These are phyloP conservation scores for Marchantia paleacea DNA, from an alignment of 225 moss, liverwort and hornwort species.

Conservation along the genomic window DNA sequence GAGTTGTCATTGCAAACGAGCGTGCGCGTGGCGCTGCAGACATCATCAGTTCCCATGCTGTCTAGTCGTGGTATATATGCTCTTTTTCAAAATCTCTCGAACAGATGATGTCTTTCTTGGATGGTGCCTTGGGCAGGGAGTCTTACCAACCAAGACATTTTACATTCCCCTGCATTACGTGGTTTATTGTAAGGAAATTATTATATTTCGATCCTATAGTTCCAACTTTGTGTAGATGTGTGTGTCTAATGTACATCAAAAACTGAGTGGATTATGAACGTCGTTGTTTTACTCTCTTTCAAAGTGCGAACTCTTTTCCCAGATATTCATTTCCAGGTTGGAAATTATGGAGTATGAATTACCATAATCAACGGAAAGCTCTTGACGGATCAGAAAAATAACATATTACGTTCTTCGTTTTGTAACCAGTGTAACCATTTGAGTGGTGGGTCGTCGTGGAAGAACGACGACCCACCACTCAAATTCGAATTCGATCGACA, in stretches of 20 bases:
- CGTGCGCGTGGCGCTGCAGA: neutral
- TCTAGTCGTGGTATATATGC: constrained; percentile 17
- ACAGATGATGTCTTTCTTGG: neutral
- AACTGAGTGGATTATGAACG: neutral
- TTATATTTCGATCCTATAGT: no score
- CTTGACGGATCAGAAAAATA: neutral
- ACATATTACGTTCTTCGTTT: neutral
- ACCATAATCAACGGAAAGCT: no score
- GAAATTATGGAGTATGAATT: neutral
- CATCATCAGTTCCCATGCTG: constrained; percentile 9
- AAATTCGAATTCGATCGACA: neutral
- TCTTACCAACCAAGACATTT: neutral
- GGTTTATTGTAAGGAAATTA: neutral
- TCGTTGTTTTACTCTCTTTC: neutral
- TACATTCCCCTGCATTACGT: neutral
- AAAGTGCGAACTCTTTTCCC: no score
- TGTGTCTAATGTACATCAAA: no score
- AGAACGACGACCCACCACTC: no score
- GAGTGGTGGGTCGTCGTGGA: neutral
- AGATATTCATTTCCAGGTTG: no score
- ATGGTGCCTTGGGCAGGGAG: neutral
- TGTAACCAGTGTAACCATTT: neutral
- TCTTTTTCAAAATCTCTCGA: neutral
- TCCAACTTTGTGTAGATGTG: no score
- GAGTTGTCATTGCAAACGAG: neutral